Conservation (phyloP, 495 filamentous ascomycete species). For the Penicillium manginii region DNA sequence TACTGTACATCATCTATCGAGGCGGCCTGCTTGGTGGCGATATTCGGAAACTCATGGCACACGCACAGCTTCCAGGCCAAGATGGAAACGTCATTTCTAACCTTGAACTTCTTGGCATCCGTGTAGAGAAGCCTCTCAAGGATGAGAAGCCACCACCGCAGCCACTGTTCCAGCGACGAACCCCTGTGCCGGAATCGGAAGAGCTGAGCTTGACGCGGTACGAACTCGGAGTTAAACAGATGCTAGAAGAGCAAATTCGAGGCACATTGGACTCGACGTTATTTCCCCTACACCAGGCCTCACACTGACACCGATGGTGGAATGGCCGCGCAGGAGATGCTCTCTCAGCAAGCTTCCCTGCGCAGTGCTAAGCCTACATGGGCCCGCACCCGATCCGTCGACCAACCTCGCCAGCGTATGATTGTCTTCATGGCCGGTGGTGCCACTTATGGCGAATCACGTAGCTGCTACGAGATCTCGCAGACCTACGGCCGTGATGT, state of each 20-base stretch:
- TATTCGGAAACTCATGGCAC: conserved; percentile 79
- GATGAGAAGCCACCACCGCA: conserved; percentile 66
- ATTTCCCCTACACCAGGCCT: conserved; percentile 87
- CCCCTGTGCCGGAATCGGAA: conserved; percentile 48
- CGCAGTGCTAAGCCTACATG: conserved; percentile 91
- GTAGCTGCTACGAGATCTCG: conserved; percentile 87
- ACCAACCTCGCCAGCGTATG: conserved; percentile 85
- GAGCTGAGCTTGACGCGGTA: conserved; percentile 58
- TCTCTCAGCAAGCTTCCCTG: conserved; percentile 73
- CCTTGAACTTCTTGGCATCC: conserved; percentile 79
- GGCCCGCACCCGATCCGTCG: conserved; percentile 77
- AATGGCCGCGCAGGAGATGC: conserved; percentile 51
- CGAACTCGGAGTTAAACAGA: conserved; percentile 61
- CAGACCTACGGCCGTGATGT: conserved; percentile 72
- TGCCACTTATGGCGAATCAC: conserved; percentile 87
- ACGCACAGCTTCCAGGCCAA: conserved; percentile 74
- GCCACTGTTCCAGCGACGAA: conserved; percentile 70
- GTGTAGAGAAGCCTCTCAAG: conserved; percentile 73
- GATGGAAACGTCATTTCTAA: conserved; percentile 76
- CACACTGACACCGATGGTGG: conserved; percentile 66
- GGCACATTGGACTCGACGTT: conserved; percentile 57
- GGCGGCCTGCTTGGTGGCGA: conserved; percentile 89
- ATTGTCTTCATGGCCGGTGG: conserved; percentile 97
- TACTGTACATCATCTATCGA: conserved; percentile 83
- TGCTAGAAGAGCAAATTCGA: conserved; percentile 68